Base-by-base conservation (phyloP, 441 rosid genomes). In the Bruguiera hainesii region DNA sequence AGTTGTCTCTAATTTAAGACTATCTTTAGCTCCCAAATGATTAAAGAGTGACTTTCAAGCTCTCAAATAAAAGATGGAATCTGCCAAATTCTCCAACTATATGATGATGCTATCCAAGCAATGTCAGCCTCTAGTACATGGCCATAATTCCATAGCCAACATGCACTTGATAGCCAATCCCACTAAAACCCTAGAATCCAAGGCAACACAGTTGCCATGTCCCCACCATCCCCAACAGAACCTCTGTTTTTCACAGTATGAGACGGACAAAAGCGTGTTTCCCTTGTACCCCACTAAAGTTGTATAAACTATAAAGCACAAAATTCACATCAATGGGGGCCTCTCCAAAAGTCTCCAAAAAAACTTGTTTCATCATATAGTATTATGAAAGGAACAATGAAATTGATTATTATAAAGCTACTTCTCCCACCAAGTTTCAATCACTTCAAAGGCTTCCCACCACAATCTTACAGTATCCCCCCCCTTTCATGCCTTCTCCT, bases 121-220 rank as follows among this genome's bases (percentile, higher is more conserved):
- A 60, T 58, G 35, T 19, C 37, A 59, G 58, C 31, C 51, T 49
- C 51, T 49, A 6, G 64, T 42, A 61, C 19, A 61, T 31, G 59
- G 19, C 56, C 68, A 70, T 62, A 37, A 13, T 26, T 57, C 75
- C 77, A 81, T 78, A 48, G 73, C 85, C 70, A 80, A 73, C 86
- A 82, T 31, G 66, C 69, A 77, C 78, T 74, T 61, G 64, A 82
- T 77, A 73, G 73, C 81, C 67, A 64, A 68, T 73, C 71, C 86
- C 84, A 80, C 83, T 68, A 68, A 67, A 67, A 42, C 76, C 71
- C 78, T 69, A 76, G 87, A 84, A 81, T 84, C 91, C 87, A 81
- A 82, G 84, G 80, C 75, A 72, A 66, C 76, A 71, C 77, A 78
- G 75, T 56, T 52, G 67, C 67, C 62, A 74, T 76, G 79, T 66